phyloP scores from a whole-genome alignment of 148 eudicot genomes.

The Suaeda aralocaspica region DNA sequence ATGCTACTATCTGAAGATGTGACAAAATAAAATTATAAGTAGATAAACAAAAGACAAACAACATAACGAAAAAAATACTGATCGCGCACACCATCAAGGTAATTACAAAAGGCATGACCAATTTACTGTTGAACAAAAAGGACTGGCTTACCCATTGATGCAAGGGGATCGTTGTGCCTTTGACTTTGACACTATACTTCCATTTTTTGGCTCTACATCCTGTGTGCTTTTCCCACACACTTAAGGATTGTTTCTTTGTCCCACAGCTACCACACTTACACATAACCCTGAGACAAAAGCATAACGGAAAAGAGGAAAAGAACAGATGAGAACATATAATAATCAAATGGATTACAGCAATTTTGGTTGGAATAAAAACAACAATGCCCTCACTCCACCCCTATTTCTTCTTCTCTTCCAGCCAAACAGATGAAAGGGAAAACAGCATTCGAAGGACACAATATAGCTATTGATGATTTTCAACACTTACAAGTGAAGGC shows the following conservation, averaged over 20 bases:
- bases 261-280: conserved; percentile 84
- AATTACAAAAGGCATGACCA: too few relatives aligned
- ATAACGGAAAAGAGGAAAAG: conserved; percentile 12
- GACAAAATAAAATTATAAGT: not conserved
- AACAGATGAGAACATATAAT: not conserved
- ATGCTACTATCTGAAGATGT: too few relatives aligned
- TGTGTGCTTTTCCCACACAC: conserved; percentile 96
- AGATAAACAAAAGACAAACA: not conserved
- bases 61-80: not conserved
- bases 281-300: conserved; percentile 54
- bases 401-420: too few relatives aligned
- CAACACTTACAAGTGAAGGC: conserved; percentile 66
- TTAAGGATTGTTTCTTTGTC: conserved; percentile 46
- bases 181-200: conserved; percentile 83
- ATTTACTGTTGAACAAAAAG: too few relatives aligned
- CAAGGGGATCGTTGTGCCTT: conserved; percentile 63
- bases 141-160: conserved; percentile 58
- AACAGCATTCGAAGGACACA: not conserved
- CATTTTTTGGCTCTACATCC: conserved; percentile 92
- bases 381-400: not conserved
- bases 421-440: not conserved
- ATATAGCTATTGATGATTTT: not conserved
- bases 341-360: not conserved
- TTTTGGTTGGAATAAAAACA: not conserved
- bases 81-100: too few relatives aligned